A percentile compares a stretch with the other conserved stretches of the same genome.
Evolutionary conservation across 495 filamentous ascomycete species (phyloP).

Genomic region (Xylaria intraflava): DNA sequence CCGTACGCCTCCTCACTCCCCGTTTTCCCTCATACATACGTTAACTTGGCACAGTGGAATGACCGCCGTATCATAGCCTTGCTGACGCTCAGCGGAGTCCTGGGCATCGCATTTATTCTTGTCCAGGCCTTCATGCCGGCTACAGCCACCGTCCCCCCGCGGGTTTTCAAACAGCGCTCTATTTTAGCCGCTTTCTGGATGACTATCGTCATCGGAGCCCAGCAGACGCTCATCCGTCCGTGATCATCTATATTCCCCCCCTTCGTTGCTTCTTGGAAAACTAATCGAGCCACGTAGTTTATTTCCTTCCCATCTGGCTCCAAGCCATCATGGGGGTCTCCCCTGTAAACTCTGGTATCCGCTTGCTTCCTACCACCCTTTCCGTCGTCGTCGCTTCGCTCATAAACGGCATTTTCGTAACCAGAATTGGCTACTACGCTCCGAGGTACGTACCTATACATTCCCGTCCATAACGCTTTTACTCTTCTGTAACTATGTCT

Average conservation of each 20-base stretch:
- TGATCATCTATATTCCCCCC: slow-evolving; percentile 37
- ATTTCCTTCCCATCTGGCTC: slow-evolving; percentile 62
- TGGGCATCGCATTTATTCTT: slow-evolving; percentile 50
- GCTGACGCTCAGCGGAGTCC: slow-evolving; percentile 53
- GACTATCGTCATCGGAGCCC: slow-evolving; percentile 41
- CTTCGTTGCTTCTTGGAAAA: slow-evolving; percentile 36
- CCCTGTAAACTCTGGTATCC: slow-evolving; percentile 46
- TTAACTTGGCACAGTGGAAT: slow-evolving; percentile 38
- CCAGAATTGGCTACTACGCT: slow-evolving; percentile 52
- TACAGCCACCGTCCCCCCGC: slow-evolving; percentile 62
- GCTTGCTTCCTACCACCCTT: slow-evolving; percentile 41
- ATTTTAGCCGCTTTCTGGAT: slow-evolving; percentile 50
- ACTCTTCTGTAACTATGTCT: not conserved
- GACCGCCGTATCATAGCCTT: slow-evolving; percentile 56
- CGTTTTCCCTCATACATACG: not conserved
- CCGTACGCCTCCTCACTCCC: slow-evolving; percentile 8
- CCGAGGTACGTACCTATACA: slow-evolving; percentile 33
- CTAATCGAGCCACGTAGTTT: slow-evolving; percentile 43
- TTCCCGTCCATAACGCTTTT: not conserved
- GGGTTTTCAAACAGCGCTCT: slow-evolving; percentile 60
- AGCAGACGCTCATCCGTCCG: slow-evolving; percentile 55
- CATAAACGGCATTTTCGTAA: slow-evolving; percentile 40
- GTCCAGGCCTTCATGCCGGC: slow-evolving; percentile 57
- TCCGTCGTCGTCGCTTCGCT: slow-evolving; percentile 33
- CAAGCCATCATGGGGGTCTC: slow-evolving; percentile 55